Evolutionary conservation across 164 flowering plant species (phyloP).

Genomic region (Cinnamomum chago): DNA sequence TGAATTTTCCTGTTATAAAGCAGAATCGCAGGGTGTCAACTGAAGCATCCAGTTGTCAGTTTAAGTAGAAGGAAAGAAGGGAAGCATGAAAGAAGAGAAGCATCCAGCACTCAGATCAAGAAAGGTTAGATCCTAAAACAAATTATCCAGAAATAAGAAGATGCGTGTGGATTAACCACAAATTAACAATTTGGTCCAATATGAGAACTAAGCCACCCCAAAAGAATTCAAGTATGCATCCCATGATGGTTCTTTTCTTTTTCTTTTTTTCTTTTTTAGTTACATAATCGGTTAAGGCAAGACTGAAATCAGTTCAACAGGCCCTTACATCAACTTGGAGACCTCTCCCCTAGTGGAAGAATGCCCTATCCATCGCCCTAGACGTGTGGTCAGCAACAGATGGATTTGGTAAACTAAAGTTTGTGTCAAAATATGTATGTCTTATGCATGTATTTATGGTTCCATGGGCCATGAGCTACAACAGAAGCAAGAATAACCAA

Average conservation of each 20-base stretch:
- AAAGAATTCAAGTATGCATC: background rate
- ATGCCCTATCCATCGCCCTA: too few species aligned
- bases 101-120: background rate
- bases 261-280: background rate
- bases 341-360: background rate
- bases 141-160: background rate
- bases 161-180: background rate
- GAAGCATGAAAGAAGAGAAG: background rate
- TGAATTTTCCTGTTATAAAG: conserved; percentile 65
- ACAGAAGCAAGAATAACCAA: too few species aligned
- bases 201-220: background rate
- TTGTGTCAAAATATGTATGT: too few species aligned
- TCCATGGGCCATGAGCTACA: too few species aligned
- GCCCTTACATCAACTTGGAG: background rate
- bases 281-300: background rate
- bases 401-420: too few species aligned
- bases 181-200: background rate
- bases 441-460: too few species aligned
- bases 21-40: background rate
- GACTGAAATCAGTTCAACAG: background rate
- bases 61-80: background rate
- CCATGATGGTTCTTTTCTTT: background rate
- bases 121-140: background rate
- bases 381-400: too few species aligned
- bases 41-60: background rate